Base-by-base conservation (phyloP, 331 rosid genomes). In the Ulmus americana region DNA sequence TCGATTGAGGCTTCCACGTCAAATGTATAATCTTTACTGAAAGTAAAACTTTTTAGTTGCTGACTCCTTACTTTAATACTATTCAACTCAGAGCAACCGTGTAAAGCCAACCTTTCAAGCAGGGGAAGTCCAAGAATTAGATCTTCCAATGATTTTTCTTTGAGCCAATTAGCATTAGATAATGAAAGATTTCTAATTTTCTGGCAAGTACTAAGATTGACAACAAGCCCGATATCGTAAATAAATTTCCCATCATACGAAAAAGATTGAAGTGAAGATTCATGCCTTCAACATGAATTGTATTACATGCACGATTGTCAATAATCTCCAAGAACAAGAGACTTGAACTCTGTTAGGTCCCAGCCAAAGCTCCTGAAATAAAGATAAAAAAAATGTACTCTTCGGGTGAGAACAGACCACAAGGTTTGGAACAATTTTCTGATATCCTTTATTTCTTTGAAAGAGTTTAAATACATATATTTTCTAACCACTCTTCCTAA, bases 191-290 rank as follows among this genome's bases (percentile, higher is more conserved):
- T 16, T 49, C 42, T 48, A 15, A 69, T 53, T 40, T 46, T 7
- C 18, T 3, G 12, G 39, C 66, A 58, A 20, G 22, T 20, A 1
- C 22, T 20, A 20, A 20, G 22, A 20, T 20, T 20, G 22, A 20
- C 1, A 20, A 20, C 22, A 20, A 20, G 22, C 22, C 22, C 22
- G 22, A 20, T 20, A 45, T 55, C n/a, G 6, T 20, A 4, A 5
- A 3, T 20, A 14, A 0, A 5, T 6, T 35, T 18, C 6, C 6
- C 5, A 3, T 11, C 1, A 39, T 22, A 6, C 11, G 1, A 13
- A 8, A 69, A 49, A 1, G 47, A 57, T 41, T 20, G 22, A 20
- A 20, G 22, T 69, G 22, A 38, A 69, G 65, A 58, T 68, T 68
- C 6, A 14, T 20, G 5, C 48, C 65, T 44, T 68, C 65, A 39